Evolutionary conservation across 495 filamentous ascomycete species (phyloP).

Genomic region (Aspergillus mulundensis): DNA sequence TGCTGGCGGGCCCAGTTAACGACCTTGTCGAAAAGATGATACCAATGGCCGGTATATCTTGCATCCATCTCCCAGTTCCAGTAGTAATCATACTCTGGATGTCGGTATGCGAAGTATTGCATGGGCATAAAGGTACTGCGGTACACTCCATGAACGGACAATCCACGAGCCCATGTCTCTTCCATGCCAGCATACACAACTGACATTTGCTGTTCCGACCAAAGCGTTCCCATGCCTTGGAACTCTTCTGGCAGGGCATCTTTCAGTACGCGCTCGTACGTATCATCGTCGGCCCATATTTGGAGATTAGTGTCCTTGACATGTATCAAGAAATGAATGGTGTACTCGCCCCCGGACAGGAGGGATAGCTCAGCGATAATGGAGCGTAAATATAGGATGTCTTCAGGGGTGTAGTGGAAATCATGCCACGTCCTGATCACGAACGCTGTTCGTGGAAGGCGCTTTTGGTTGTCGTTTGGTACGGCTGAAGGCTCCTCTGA

Average conservation of each 20-base stretch:
- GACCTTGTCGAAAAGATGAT: constrained; percentile 77
- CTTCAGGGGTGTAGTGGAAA: constrained; percentile 50
- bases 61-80: constrained; percentile 99
- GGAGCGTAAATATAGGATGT: constrained; percentile 53
- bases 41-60: constrained; percentile 94
- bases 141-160: constrained; percentile 88
- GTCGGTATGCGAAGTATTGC: constrained; percentile 83
- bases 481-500: too few relatives aligned
- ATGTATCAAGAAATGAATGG: constrained; percentile 61
- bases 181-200: constrained; percentile 78
- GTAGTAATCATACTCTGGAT: constrained; percentile 91
- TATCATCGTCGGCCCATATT: constrained; percentile 62
- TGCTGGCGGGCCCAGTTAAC: constrained; percentile 73
- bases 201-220: constrained; percentile 89
- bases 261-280: constrained; percentile 60
- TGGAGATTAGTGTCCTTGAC: constrained; percentile 61
- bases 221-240: constrained; percentile 79
- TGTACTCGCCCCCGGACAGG: constrained; percentile 60
- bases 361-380: constrained; percentile 60
- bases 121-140: constrained; percentile 89
- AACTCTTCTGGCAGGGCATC: constrained; percentile 81
- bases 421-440: constrained; percentile 63
- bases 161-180: constrained; percentile 65
- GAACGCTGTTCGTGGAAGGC: constrained; percentile 54
- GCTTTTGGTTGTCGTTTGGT: constrained; percentile 22